Percentiles rank a stretch among this genome's conserved stretches.
Evolutionary conservation across 345 rosid species (phyloP).

Genomic region (Acer yangbiense): DNA sequence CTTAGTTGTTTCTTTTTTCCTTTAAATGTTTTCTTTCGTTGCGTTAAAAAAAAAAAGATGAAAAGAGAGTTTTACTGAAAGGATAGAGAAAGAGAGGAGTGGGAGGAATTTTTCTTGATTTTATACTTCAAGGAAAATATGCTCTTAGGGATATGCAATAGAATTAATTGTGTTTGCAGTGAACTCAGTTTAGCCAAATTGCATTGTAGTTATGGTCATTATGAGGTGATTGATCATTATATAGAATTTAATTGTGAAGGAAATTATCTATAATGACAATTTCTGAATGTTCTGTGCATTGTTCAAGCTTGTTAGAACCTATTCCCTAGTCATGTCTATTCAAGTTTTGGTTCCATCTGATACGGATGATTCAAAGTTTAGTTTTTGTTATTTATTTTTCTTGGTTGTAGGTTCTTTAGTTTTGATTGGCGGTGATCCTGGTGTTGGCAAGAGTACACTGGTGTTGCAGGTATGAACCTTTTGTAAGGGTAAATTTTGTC

Average conservation of each 20-base stretch:
- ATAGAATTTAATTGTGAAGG: not conserved
- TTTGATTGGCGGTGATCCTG: slow-evolving; percentile 94
- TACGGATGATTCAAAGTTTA: not conserved
- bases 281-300: not conserved
- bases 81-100: not conserved
- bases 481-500: not conserved
- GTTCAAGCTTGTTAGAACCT: not conserved
- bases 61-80: not conserved
- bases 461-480: slow-evolving; percentile 66
- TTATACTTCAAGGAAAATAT: not conserved
- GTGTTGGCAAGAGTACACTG: slow-evolving; percentile 95
- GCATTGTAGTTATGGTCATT: not conserved
- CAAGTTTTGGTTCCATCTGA: not conserved
- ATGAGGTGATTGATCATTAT: not conserved
- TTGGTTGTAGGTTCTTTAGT: slow-evolving; percentile 71
- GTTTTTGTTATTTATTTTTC: not conserved
- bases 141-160: not conserved
- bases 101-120: not conserved
- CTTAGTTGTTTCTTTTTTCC: not conserved
- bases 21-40: not conserved
- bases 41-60: not conserved
- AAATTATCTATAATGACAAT: not conserved
- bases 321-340: not conserved
- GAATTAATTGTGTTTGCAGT: not conserved
- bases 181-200: not conserved